phyloP scores from a whole-genome alignment of 768 basidiomycete species.

The Austroboletus eburneus region DNA sequence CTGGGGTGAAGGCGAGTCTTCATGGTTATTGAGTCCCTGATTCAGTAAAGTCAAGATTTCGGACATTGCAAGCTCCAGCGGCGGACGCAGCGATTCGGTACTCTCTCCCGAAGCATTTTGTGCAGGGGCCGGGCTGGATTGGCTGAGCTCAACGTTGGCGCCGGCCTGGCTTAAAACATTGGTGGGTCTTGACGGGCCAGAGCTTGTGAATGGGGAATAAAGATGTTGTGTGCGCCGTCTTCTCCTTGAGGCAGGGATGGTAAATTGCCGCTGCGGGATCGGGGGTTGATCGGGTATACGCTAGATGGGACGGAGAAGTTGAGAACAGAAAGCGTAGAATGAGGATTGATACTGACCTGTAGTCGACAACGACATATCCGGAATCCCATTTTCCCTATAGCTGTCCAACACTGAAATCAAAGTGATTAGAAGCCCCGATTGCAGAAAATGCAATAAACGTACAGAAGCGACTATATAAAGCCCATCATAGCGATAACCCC shows the following conservation, averaged over 20 bases:
- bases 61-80: neutral
- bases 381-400: constrained; percentile 8
- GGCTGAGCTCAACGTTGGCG: neutral
- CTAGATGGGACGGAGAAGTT: constrained; percentile 5
- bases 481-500: constrained; percentile 30
- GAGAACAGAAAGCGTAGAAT: neutral
- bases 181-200: neutral
- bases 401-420: constrained; percentile 18
- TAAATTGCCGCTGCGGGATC: constrained; percentile 9
- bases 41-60: neutral
- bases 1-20: neutral
- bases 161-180: neutral
- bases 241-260: neutral
- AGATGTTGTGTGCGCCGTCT: neutral
- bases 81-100: neutral
- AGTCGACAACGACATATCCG: constrained; percentile 25
- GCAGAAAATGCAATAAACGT: neutral
- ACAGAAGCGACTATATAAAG: constrained; percentile 26
- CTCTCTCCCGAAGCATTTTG: neutral
- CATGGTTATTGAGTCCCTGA: no score
- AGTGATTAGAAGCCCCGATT: neutral
- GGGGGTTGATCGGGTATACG: constrained; percentile 26
- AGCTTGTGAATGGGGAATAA: neutral
- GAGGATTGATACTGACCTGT: constrained; percentile 11
- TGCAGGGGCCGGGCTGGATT: neutral